Evolutionary conservation across 2,329 filamentous ascomycete genomes (phyloP).

Genomic region (Apiospora marii): DNA sequence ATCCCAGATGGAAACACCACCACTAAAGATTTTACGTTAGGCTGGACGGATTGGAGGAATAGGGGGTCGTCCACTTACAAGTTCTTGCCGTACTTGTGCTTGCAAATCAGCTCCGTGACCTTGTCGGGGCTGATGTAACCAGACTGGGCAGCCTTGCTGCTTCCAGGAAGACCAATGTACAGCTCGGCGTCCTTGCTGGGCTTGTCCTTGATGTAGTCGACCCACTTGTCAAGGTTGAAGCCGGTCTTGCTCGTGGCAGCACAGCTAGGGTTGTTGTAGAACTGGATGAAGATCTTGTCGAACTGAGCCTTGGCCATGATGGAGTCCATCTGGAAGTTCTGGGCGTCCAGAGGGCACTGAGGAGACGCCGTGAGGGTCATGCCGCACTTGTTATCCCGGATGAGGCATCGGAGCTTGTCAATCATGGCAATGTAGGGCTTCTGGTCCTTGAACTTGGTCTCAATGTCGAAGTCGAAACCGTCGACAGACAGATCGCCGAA

Average conservation of each 20-base stretch:
- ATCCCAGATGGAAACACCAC: conserved; percentile 56
- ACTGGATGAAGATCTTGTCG: conserved; percentile 55
- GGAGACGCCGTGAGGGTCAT: conserved; percentile 51
- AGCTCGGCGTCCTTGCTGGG: conserved; percentile 52
- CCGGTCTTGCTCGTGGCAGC: conserved; percentile 38
- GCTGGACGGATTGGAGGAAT: too few relatives aligned
- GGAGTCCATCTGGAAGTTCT: conserved; percentile 51
- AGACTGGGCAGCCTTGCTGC: conserved; percentile 37
- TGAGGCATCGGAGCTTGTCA: conserved; percentile 36
- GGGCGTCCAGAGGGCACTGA: conserved; percentile 49
- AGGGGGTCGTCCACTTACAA: conserved; percentile 42
- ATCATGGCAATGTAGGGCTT: conserved; percentile 35
- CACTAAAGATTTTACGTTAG: too few relatives aligned
- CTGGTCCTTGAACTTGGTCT: conserved; percentile 36
- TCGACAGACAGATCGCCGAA: conserved; percentile 32
- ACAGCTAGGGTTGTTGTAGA: conserved; percentile 56
- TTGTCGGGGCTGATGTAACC: conserved; percentile 45
- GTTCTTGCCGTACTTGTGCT: conserved; percentile 44
- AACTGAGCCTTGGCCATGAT: conserved; percentile 47
- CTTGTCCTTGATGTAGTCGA: conserved; percentile 42
- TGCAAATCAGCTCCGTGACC: conserved; percentile 49
- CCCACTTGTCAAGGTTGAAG: conserved; percentile 56
- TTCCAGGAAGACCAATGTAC: conserved; percentile 53
- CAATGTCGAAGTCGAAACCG: conserved; percentile 40
- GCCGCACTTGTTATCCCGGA: conserved; percentile 30